These are phyloP conservation scores for Eucalyptus brandiana DNA, from an alignment of 345 rosid genomes.

Conservation along the genomic window DNA sequence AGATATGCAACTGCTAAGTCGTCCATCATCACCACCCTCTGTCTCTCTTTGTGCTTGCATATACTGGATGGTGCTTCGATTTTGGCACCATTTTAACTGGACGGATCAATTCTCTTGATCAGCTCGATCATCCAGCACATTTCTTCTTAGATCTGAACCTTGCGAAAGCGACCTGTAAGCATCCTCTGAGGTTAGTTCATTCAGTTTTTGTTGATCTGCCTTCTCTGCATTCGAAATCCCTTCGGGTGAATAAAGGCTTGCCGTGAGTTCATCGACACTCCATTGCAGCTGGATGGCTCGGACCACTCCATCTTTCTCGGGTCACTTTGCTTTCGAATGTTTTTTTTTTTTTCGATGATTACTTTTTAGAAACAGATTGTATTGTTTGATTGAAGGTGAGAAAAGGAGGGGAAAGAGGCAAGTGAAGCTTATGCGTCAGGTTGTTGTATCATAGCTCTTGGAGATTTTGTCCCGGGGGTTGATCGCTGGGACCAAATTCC, in stretches of 20 bases:
- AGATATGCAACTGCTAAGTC: slow-evolving; percentile 44
- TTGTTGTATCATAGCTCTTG: neutral
- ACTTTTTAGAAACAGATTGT: neutral
- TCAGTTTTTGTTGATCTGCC: neutral
- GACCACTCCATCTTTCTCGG: neutral
- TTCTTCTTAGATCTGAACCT: neutral
- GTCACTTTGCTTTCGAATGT: neutral
- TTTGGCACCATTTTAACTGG: slow-evolving; percentile 26
- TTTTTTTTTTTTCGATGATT: neutral
- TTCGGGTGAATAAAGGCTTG: neutral
- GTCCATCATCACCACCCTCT: slow-evolving; percentile 26
- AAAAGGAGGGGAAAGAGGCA: neutral
- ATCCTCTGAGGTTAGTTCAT: neutral
- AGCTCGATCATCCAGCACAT: neutral
- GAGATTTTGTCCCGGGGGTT: neutral
- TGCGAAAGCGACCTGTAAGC: neutral
- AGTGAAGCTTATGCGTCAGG: neutral
- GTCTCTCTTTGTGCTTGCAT: slow-evolving; percentile 56
- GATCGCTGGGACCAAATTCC: neutral
- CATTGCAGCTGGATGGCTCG: neutral
- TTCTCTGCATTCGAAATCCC: neutral
- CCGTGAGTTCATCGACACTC: neutral
- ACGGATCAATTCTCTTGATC: neutral
- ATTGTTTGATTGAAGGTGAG: neutral
- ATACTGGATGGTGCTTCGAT: slow-evolving; percentile 51